Percentiles rank a stretch among this genome's conserved stretches.
phyloP scores from a whole-genome alignment of 495 filamentous ascomycete genomes.

The Aspergillus biplanus region DNA sequence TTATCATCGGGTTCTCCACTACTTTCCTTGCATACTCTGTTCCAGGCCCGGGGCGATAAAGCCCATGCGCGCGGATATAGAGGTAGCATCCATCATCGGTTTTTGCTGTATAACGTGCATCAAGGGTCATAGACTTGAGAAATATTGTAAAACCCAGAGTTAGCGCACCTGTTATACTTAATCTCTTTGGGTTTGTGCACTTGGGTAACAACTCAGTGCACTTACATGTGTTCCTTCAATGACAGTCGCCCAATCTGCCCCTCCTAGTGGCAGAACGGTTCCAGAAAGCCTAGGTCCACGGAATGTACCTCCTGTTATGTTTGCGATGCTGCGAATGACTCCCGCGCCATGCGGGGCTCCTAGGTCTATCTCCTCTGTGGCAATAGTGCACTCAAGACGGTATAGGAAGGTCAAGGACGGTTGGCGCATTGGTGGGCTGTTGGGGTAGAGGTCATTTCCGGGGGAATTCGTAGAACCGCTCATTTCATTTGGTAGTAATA shows the following conservation, averaged over 20 bases:
- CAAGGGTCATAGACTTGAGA: conserved; percentile 37
- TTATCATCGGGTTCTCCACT: conserved; percentile 20
- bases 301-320: conserved; percentile 32
- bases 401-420: conserved; percentile 32
- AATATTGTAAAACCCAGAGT: no score
- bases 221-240: conserved; percentile 38
- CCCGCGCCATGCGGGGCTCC: conserved; percentile 32
- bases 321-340: conserved; percentile 34
- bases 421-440: conserved; percentile 35
- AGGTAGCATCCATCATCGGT: conserved; percentile 33
- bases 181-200: no score
- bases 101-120: conserved; percentile 36
- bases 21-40: conserved; percentile 35
- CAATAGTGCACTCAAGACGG: conserved; percentile 33
- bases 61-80: conserved; percentile 37
- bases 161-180: no score
- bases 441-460: conserved; percentile 31
- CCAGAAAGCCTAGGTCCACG: conserved; percentile 34
- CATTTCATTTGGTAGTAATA: no score
- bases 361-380: conserved; percentile 30
- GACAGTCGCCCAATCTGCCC: conserved; percentile 37
- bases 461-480: conserved; percentile 19
- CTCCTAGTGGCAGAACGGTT: conserved; percentile 30
- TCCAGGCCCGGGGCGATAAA: conserved; percentile 39
- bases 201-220: not conserved